phyloP scores from a whole-genome alignment of 2,329 filamentous ascomycete species.

The Aotearoamyces nothofagi region DNA sequence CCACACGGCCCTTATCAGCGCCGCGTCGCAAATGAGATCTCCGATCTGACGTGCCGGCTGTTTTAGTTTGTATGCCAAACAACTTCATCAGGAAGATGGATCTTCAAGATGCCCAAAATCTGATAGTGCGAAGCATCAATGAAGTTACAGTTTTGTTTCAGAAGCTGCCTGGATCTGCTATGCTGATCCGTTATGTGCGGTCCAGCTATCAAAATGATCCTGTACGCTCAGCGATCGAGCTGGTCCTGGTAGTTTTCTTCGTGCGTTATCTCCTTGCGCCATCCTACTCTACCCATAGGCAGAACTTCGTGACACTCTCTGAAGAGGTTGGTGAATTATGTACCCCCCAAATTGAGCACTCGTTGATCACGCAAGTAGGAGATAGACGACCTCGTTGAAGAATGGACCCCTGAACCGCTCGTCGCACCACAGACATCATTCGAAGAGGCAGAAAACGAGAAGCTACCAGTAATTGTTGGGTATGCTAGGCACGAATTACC shows the following conservation, averaged over 20 bases:
- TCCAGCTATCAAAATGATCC: constrained; percentile 98
- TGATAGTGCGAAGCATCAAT: constrained; percentile 34
- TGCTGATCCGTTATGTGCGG: constrained; percentile 87
- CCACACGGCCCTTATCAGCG: no score
- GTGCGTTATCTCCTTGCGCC: constrained; percentile 85
- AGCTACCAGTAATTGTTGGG: constrained; percentile 77
- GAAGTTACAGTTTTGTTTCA: constrained; percentile 56
- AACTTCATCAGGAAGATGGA: constrained; percentile 38
- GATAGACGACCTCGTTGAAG: constrained; percentile 91
- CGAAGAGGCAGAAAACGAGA: constrained; percentile 74
- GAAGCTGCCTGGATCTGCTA: constrained; percentile 83
- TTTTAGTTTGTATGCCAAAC: no score
- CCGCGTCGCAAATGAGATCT: no score
- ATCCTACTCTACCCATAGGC: constrained; percentile 81
- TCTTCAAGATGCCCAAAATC: constrained; percentile 41
- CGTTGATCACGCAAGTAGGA: constrained; percentile 50
- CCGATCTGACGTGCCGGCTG: no score
- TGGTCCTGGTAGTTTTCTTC: constrained; percentile 89
- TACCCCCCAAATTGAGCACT: no score
- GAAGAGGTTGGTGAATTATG: constrained; percentile 52
- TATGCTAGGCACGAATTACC: no score
- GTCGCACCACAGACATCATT: constrained; percentile 58
- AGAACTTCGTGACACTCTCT: constrained; percentile 75
- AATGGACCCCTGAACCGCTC: constrained; percentile 90
- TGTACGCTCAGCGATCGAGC: constrained; percentile 80